These are phyloP conservation scores for Vigna radiata DNA, from an alignment of 306 rosid species.

Conservation along the genomic window DNA sequence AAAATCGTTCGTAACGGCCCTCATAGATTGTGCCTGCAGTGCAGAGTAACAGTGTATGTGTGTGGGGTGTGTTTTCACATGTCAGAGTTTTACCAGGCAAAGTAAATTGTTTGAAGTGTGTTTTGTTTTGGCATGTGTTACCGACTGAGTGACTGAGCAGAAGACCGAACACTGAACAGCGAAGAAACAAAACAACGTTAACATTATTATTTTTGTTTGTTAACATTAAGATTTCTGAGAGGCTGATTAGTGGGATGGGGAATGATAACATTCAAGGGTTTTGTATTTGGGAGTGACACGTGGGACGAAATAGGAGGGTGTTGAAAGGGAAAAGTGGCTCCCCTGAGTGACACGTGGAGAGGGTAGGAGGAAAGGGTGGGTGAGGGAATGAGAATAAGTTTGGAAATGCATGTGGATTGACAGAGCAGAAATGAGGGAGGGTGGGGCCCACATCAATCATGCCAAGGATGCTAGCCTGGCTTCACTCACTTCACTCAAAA, in stretches of 20 bases:
- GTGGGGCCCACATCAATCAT: constrained; percentile 80
- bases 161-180: neutral
- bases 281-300: neutral
- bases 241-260: constrained; percentile 27
- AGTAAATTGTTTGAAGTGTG: neutral
- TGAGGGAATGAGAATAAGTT: constrained; percentile 4
- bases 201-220: neutral
- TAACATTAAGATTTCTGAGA: neutral
- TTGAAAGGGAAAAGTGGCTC: neutral
- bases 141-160: too few species aligned
- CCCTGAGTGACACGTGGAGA: constrained; percentile 22
- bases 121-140: neutral
- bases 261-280: neutral
- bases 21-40: constrained; percentile 42
- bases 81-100: constrained; percentile 18
- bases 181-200: neutral
- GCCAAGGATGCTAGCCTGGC: constrained; percentile 77
- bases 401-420: constrained; percentile 63
- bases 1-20: constrained; percentile 76
- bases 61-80: constrained; percentile 25
- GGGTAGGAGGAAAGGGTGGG: constrained; percentile 26
- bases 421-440: constrained; percentile 50
- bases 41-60: neutral
- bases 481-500: constrained; percentile 17
- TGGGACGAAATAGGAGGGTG: neutral